phyloP scores from a whole-genome alignment of 495 filamentous ascomycete species.

The Tuber microsphaerosporum region DNA sequence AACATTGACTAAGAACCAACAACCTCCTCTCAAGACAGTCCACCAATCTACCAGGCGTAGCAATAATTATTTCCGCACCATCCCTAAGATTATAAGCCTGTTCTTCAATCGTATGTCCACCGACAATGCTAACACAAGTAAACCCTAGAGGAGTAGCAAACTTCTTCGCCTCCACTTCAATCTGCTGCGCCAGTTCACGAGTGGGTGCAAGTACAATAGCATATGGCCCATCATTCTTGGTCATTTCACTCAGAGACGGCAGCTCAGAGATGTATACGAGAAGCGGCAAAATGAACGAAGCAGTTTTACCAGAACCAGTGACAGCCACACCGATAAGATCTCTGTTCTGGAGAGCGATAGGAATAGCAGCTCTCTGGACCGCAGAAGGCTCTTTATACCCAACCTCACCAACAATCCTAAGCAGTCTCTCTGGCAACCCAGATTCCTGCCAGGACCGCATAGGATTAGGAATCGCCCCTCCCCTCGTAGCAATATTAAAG shows the following conservation, averaged over 20 bases:
- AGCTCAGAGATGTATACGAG: constrained; percentile 95
- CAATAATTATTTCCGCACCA: constrained; percentile 97
- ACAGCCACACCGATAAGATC: constrained; percentile 97
- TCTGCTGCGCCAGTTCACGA: constrained; percentile 97
- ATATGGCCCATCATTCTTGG: constrained; percentile 94
- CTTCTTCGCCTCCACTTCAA: constrained; percentile 88
- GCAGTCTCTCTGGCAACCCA: constrained; percentile 65
- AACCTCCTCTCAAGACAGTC: constrained; percentile 94
- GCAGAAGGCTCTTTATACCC: constrained; percentile 91
- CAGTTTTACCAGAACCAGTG: constrained; percentile 98
- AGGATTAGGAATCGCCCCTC: constrained; percentile 82
- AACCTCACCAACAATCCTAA: constrained; percentile 75
- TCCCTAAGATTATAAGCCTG: constrained; percentile 89
- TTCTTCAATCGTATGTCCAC: constrained; percentile 91
- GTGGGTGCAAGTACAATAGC: constrained; percentile 94
- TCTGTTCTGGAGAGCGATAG: constrained; percentile 84
- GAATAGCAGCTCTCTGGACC: constrained; percentile 89
- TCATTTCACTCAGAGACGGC: constrained; percentile 73
- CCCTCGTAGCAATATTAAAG: constrained; percentile 92
- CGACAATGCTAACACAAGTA: constrained; percentile 93
- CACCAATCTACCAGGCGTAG: constrained; percentile 91
- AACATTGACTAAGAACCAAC: constrained; percentile 87
- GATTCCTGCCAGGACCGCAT: constrained; percentile 96
- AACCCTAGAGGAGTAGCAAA: constrained; percentile 89
- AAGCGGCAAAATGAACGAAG: constrained; percentile 85